Evolutionary conservation across 192 early-diverging fungal species (phyloP), one percentile per base, ranked within the genome.

Genomic region (Coemansia sp.): DNA sequence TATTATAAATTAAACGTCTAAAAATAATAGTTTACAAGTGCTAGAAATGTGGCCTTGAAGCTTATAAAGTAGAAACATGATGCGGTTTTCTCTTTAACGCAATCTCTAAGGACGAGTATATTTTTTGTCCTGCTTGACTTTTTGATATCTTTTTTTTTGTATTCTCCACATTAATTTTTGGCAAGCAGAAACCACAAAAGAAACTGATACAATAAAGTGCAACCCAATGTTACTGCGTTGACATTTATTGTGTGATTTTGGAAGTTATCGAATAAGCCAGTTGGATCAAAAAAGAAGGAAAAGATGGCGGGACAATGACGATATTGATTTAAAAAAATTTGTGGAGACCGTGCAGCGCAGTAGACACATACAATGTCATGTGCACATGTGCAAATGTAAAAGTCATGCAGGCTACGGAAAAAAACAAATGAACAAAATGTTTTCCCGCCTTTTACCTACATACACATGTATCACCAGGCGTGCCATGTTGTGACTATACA

Each of bases 311-410:
- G n/a, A n/a, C n/a, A n/a, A n/a, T 18, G 18, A 6, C 46, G 18
- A 18, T 5, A 18, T 48, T 20, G 46, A 1, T 18, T 48, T 48
- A 46, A 48, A 48, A 46, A 48, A 48, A 15, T n/a, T n/a, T 48
- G 46, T 48, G 46, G 46, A 48, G 49, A 52, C 49, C 21, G 12
- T 52, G 8, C 44, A 12, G n/a, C 49, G 49, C 49, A 52, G 49
- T 52, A 52, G 12, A 48, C 3, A 5, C 18, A 16, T 16, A 48
- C 46, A n/a, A 15, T 20, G 46, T 1, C 46, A 48, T 48, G 11
- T 48, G 18, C 46, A 16, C 16, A 20, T 1, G 18, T 48, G n/a
- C n/a, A 48, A 48, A 48, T 18, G 18, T 48, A 48, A 48, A 48
- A 48, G 46, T 48, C 46, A 48, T 48, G 46, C 6, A 48, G 46